Evolutionary conservation across 202 grass and related monocot genomes (phyloP).

Genomic region (Musa balbisiana): DNA sequence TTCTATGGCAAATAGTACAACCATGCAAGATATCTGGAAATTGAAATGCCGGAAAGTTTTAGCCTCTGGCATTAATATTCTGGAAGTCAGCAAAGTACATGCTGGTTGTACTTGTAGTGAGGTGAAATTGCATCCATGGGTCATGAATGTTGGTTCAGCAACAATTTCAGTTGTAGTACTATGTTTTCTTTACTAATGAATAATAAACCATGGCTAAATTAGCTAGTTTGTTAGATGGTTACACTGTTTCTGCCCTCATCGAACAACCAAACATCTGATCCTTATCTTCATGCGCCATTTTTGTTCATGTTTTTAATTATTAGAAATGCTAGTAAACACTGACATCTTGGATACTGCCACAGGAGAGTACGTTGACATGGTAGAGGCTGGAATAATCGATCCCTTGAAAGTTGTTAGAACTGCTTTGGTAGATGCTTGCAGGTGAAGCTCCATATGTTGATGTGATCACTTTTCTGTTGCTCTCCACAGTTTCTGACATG

Average conservation of each 20-base stretch:
- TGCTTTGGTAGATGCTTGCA: constrained; percentile 75
- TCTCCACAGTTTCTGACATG: not conserved
- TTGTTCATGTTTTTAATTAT: not conserved
- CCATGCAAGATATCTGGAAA: no score
- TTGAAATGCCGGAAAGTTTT: no score
- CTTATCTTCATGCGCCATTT: not conserved
- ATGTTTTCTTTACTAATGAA: not conserved
- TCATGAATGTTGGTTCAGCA: no score
- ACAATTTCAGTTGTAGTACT: not conserved
- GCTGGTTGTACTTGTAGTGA: no score
- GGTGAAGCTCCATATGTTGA: constrained; percentile 27
- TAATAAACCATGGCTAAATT: not conserved
- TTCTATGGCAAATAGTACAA: no score
- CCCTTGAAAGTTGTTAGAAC: constrained; percentile 85
- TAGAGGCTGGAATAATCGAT: constrained; percentile 84
- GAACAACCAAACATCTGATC: not conserved
- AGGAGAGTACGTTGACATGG: constrained; percentile 93
- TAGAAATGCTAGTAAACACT: not conserved
- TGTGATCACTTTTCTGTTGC: not conserved
- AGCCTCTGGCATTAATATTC: no score
- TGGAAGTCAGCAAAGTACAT: no score
- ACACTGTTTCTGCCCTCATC: not conserved
- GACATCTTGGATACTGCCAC: not conserved
- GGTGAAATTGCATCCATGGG: no score
- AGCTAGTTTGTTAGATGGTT: not conserved